Percentiles rank a stretch among this genome's conserved stretches.
These are phyloP conservation scores for Castanospermum australe DNA, from an alignment of 306 rosid genomes.

Conservation along the genomic window DNA sequence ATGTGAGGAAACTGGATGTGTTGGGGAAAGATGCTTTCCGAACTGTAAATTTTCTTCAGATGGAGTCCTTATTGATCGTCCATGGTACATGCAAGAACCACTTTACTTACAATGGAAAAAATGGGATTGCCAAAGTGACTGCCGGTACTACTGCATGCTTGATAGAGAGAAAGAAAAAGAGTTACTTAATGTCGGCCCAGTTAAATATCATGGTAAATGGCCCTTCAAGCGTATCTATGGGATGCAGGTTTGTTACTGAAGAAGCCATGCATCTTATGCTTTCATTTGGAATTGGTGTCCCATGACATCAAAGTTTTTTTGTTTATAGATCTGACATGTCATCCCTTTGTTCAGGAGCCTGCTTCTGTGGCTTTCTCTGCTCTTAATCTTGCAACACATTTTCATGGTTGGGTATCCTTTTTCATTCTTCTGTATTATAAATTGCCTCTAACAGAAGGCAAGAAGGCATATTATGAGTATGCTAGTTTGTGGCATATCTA, in stretches of 20 bases:
- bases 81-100: conserved; percentile 77
- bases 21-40: conserved; percentile 65
- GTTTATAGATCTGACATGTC: conserved; percentile 19
- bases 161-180: conserved; percentile 69
- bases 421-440: conserved; percentile 57
- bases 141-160: conserved; percentile 77
- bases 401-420: conserved; percentile 79
- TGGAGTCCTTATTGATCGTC: conserved; percentile 46
- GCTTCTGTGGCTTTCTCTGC: conserved; percentile 75
- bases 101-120: conserved; percentile 75
- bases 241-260: conserved; percentile 63
- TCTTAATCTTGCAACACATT: conserved; percentile 80
- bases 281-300: conserved; percentile 8
- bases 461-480: conserved; percentile 62
- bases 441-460: conserved; percentile 57
- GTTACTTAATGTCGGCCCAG: conserved; percentile 46
- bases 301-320: neutral
- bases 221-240: conserved; percentile 74
- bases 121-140: conserved; percentile 75
- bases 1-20: conserved; percentile 77
- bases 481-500: conserved; percentile 79
- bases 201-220: conserved; percentile 91
- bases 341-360: conserved; percentile 57
- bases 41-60: conserved; percentile 54
- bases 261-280: conserved; percentile 9